Conservation (phyloP, 306 rosid genomes). For the Prunus mume region DNA sequence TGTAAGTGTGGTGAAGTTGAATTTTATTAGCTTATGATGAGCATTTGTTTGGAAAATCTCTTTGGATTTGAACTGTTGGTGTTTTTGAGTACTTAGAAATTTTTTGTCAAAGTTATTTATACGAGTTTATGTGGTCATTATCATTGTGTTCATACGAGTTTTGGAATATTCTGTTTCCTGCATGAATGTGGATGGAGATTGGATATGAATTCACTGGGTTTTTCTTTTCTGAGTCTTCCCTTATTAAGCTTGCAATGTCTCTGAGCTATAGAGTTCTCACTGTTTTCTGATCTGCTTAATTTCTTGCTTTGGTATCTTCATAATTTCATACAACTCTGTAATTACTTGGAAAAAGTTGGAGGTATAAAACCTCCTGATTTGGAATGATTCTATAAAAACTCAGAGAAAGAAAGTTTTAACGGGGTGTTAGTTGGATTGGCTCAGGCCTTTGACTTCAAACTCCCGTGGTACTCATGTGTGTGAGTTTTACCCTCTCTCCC, state of each 20-base stretch:
- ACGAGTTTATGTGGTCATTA: neutral
- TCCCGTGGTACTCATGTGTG: too few species aligned
- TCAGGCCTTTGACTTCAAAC: too few species aligned
- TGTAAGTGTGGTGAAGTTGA: conserved; percentile 46
- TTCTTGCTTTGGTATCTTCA: neutral
- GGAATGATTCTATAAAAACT: neutral
- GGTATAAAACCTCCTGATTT: neutral
- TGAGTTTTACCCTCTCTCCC: too few species aligned
- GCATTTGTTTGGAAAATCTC: neutral
- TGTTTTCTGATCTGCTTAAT: neutral
- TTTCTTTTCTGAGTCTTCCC: neutral
- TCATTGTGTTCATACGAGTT: neutral
- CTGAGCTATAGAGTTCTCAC: neutral
- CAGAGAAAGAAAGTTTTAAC: neutral
- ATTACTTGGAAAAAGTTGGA: neutral
- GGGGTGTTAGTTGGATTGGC: too few species aligned
- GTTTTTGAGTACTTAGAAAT: too few species aligned
- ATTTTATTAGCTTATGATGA: neutral
- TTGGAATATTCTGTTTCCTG: neutral
- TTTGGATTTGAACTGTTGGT: neutral
- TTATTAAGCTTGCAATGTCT: neutral
- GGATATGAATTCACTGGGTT: neutral
- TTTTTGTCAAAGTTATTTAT: neutral
- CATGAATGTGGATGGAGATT: neutral
- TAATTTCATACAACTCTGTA: neutral